phyloP scores from a whole-genome alignment of 192 early-diverging fungal genomes.

The Rhizophagus clarus region DNA sequence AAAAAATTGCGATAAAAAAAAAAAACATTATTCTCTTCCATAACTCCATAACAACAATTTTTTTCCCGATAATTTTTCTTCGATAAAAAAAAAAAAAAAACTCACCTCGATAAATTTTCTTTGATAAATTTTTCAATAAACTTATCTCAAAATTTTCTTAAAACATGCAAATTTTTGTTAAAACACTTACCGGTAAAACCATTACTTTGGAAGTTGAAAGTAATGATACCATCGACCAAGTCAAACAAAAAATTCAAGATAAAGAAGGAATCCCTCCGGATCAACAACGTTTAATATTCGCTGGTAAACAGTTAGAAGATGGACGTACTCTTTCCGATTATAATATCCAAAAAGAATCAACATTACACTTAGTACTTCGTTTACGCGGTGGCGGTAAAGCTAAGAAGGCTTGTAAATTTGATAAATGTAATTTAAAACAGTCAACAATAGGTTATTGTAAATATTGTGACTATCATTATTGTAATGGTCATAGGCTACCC shows the following conservation, averaged over 20 bases:
- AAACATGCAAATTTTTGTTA: slow-evolving; percentile 71
- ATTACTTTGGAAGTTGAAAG: slow-evolving; percentile 91
- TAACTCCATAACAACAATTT: no score
- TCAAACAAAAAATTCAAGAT: slow-evolving; percentile 85
- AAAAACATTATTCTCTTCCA: no score
- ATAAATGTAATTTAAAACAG: slow-evolving; percentile 49
- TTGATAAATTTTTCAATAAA: no score
- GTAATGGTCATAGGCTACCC: slow-evolving; percentile 71
- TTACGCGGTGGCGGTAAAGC: slow-evolving; percentile 69
- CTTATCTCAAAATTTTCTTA: no score
- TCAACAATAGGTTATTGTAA: slow-evolving; percentile 78
- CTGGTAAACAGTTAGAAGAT: slow-evolving; percentile 83
- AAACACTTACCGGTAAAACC: slow-evolving; percentile 95
- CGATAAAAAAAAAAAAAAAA: no score
- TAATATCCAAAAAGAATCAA: slow-evolving; percentile 88
- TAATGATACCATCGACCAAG: slow-evolving; percentile 76
- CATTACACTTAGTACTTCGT: slow-evolving; percentile 75
- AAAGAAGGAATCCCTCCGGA: slow-evolving; percentile 88
- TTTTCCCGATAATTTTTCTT: no score
- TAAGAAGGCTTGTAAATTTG: slow-evolving; percentile 42
- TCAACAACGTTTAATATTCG: slow-evolving; percentile 82
- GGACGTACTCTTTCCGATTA: slow-evolving; percentile 74
- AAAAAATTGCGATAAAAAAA: no score
- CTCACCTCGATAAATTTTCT: no score
- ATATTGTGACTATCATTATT: slow-evolving; percentile 63